These are phyloP conservation scores for Neurospora sp. DNA, from an alignment of 495 filamentous ascomycete genomes.

Conservation along the genomic window DNA sequence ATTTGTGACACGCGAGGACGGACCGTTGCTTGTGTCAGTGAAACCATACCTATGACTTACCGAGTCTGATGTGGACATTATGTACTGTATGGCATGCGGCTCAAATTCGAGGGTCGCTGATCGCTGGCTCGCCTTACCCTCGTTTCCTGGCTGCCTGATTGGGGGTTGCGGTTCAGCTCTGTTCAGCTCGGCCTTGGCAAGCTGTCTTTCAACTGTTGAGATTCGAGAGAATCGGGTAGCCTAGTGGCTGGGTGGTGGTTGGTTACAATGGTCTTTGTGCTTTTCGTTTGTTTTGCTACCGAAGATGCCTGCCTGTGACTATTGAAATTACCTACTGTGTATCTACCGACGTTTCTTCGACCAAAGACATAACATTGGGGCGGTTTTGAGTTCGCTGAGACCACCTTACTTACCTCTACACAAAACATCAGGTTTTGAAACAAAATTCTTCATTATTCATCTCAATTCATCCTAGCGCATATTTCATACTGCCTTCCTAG, in stretches of 20 bases:
- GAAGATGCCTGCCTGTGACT: background rate
- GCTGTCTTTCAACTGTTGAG: background rate
- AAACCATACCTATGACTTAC: background rate
- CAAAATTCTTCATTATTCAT: background rate
- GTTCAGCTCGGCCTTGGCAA: background rate
- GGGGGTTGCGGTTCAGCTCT: background rate
- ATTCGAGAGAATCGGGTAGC: background rate
- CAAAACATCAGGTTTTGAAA: background rate
- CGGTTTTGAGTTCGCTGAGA: background rate
- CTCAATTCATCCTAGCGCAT: background rate
- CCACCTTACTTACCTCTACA: background rate
- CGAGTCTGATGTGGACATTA: background rate
- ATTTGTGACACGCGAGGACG: background rate
- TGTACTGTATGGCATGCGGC: background rate
- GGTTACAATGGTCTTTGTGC: background rate
- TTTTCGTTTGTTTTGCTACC: background rate
- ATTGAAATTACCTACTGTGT: background rate
- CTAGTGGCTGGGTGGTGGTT: background rate
- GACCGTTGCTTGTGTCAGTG: background rate
- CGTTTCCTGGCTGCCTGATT: background rate
- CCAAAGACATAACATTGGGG: background rate
- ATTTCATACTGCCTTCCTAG: background rate
- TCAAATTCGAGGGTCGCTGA: background rate
- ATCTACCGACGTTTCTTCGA: background rate
- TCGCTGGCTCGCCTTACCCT: background rate